These are phyloP conservation scores for Salix dunnii DNA, from an alignment of 345 rosid species.

Conservation along the genomic window DNA sequence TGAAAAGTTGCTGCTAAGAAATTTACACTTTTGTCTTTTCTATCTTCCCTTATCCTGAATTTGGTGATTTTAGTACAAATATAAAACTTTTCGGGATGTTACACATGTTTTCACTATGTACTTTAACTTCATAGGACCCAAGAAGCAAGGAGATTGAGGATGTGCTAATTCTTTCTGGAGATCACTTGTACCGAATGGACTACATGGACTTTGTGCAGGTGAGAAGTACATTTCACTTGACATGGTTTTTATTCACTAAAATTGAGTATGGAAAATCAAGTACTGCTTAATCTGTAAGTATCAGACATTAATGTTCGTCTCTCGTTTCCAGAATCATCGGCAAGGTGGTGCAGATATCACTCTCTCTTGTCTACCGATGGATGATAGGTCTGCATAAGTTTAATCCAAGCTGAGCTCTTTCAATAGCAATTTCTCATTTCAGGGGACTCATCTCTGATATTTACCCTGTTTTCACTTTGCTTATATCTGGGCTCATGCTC, in stretches of 20 bases:
- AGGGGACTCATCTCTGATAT: too few species aligned
- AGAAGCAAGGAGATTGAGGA: slow-evolving; percentile 83
- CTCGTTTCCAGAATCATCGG: slow-evolving; percentile 67
- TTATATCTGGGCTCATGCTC: background rate
- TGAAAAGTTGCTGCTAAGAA: too few species aligned
- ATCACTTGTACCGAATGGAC: slow-evolving; percentile 91
- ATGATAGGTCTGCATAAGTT: slow-evolving; percentile 52
- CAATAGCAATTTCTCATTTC: too few species aligned
- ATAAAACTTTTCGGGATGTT: background rate
- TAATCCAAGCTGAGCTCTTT: background rate
- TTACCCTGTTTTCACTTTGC: too few species aligned
- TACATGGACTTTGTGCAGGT: slow-evolving; percentile 95
- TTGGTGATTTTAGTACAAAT: background rate
- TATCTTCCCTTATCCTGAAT: too few species aligned
- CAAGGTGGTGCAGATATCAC: slow-evolving; percentile 93
- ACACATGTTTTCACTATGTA: background rate
- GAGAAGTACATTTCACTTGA: slow-evolving; percentile 1
- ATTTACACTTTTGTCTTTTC: too few species aligned
- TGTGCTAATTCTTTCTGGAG: slow-evolving; percentile 87
- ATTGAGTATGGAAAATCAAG: too few species aligned
- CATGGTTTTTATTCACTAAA: background rate
- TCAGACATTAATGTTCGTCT: slow-evolving; percentile 3
- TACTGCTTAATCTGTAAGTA: background rate
- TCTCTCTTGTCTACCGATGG: slow-evolving; percentile 73
- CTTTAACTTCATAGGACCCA: slow-evolving; percentile 43